A percentile compares a stretch with the other conserved stretches of the same genome.
phyloP scores from a whole-genome alignment of 2,329 filamentous ascomycete species.

The Diplodia seriata region DNA sequence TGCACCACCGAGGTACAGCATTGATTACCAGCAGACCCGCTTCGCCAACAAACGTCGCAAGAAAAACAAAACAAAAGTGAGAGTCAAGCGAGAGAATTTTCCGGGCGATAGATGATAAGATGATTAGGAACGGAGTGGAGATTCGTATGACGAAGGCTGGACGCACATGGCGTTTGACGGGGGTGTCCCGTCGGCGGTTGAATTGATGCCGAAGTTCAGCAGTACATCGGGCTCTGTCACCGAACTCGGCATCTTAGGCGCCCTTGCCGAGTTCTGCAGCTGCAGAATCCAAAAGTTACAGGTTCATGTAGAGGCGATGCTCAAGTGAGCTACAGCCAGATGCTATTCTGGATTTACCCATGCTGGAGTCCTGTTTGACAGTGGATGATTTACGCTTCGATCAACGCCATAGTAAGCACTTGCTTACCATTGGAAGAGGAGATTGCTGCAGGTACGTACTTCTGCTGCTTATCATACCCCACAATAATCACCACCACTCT shows the following conservation, averaged over 20 bases:
- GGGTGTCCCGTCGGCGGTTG: conserved; percentile 9
- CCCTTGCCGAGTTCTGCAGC: neutral
- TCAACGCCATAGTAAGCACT: neutral
- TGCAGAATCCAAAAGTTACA: neutral
- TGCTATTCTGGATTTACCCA: neutral
- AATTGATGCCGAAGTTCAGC: neutral
- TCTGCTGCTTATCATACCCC: neutral
- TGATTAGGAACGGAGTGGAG: neutral
- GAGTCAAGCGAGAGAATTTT: too few species aligned
- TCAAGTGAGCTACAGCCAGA: neutral
- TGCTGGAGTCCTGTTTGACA: neutral
- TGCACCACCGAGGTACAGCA: too few species aligned
- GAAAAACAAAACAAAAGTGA: too few species aligned
- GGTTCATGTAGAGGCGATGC: too few species aligned
- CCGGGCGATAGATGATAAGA: too few species aligned
- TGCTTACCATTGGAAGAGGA: too few species aligned
- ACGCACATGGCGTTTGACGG: neutral
- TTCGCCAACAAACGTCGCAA: too few species aligned
- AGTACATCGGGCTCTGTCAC: neutral
- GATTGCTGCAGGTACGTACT: neutral
- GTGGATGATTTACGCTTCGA: neutral
- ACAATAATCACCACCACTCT: neutral
- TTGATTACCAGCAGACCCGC: too few species aligned
- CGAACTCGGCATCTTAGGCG: neutral
- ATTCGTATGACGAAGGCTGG: neutral